A percentile compares a stretch with the other conserved stretches of the same genome.
Conservation (phyloP, 768 basidiomycete species). For the Boletus reticuloceps region DNA sequence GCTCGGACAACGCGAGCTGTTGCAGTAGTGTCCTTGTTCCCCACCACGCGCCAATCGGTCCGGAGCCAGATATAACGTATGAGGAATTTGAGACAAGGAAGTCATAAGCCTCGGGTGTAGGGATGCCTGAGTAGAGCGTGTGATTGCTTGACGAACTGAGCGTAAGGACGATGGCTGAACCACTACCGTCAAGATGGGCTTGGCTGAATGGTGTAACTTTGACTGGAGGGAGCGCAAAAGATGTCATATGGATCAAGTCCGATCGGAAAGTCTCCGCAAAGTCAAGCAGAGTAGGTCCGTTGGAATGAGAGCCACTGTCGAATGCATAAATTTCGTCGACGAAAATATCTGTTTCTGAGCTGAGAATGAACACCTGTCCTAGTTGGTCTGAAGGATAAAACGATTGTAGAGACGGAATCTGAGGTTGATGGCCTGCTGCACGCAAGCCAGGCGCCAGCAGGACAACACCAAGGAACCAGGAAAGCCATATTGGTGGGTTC, state of each 20-base stretch:
- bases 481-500: not conserved
- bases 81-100: conserved; percentile 30
- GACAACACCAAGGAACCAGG: not conserved
- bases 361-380: conserved; percentile 29
- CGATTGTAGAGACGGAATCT: conserved; percentile 38
- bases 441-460: not conserved
- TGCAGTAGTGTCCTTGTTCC: conserved; percentile 44
- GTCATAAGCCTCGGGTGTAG: conserved; percentile 40
- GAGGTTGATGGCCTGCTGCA: conserved; percentile 20
- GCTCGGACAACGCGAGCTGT: conserved; percentile 31
- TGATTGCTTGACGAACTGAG: conserved; percentile 26
- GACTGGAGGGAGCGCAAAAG: conserved; percentile 25
- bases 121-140: conserved; percentile 35
- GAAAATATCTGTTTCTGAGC: conserved; percentile 31
- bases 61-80: conserved; percentile 34
- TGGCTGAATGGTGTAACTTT: conserved; percentile 15
- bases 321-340: conserved; percentile 33
- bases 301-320: not conserved
- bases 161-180: conserved; percentile 32
- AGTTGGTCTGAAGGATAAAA: conserved; percentile 26
- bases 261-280: conserved; percentile 38
- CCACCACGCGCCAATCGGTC: conserved; percentile 41
- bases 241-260: conserved; percentile 33
- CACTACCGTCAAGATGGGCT: not conserved
- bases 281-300: conserved; percentile 32